A percentile compares a stretch with the other conserved stretches of the same genome.
Evolutionary conservation across 139 green algal genomes (phyloP).

Genomic region (Volvox reticuliferus): DNA sequence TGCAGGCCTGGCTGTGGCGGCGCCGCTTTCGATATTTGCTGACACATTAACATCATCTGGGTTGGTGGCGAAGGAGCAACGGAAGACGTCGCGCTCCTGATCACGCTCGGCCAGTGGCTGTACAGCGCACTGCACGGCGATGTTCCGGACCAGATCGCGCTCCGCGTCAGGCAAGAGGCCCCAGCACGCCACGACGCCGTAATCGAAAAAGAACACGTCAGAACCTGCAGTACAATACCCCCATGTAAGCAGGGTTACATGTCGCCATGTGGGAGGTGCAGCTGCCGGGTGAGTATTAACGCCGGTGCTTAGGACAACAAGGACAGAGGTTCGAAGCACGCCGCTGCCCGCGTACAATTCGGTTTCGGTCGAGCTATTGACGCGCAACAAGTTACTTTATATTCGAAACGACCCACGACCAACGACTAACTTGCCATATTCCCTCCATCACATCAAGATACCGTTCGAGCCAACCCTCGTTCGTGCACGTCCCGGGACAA

Average conservation of each 20-base stretch:
- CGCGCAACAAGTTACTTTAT: too few relatives aligned
- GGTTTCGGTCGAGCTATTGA: too few relatives aligned
- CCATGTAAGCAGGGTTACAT: neutral
- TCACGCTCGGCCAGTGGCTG: neutral
- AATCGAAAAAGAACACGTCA: conserved; percentile 77
- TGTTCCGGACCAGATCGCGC: neutral
- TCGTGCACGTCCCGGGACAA: too few relatives aligned
- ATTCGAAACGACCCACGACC: too few relatives aligned
- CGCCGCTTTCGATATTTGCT: neutral
- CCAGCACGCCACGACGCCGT: conserved; percentile 81
- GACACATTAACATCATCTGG: neutral
- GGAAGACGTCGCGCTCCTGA: conserved; percentile 24
- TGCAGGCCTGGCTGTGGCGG: neutral
- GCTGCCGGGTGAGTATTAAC: too few relatives aligned
- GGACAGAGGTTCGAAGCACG: too few relatives aligned
- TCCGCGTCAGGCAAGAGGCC: conserved; percentile 63
- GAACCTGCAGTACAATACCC: neutral
- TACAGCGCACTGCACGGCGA: conserved; percentile 7
- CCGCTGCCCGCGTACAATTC: too few relatives aligned
- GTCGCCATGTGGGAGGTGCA: too few relatives aligned
- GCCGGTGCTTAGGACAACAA: too few relatives aligned
- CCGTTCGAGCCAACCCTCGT: too few relatives aligned
- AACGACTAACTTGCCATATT: too few relatives aligned
- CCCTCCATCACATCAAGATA: too few relatives aligned
- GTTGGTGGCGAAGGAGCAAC: conserved; percentile 13